Evolutionary conservation across 169 alveolate genomes (phyloP).

Genomic region (Plasmodium inui): DNA sequence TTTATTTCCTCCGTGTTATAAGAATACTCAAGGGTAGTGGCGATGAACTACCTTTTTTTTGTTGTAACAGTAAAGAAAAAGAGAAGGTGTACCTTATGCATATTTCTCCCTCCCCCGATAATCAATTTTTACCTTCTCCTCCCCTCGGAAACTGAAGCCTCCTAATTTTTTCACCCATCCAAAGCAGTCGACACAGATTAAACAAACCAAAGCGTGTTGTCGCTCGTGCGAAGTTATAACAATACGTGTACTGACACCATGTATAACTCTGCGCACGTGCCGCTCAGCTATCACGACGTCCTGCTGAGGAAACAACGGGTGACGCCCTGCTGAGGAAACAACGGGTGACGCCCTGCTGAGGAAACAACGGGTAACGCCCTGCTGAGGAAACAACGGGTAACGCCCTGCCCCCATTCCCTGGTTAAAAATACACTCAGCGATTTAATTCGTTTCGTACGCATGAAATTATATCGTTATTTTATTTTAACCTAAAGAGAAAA

Average conservation of each 20-base stretch:
- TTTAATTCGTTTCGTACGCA: constrained; percentile 24
- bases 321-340: too few relatives aligned
- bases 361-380: not conserved
- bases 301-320: too few relatives aligned
- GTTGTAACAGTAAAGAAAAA: not conserved
- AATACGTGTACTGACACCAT: not conserved
- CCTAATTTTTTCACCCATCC: not conserved
- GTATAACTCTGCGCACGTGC: not conserved
- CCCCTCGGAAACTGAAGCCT: not conserved
- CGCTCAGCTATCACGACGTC: not conserved
- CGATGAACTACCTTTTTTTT: too few relatives aligned
- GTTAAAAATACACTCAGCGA: constrained; percentile 70
- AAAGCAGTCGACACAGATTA: not conserved
- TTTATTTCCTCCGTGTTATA: not conserved
- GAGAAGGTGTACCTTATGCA: not conserved
- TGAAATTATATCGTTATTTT: constrained; percentile 58
- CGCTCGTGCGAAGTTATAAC: not conserved
- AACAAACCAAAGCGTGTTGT: not conserved
- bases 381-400: not conserved
- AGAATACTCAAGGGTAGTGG: not conserved
- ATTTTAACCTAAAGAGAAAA: constrained; percentile 42
- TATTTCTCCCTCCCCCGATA: not conserved
- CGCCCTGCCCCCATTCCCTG: not conserved
- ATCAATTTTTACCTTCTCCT: not conserved
- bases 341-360: not conserved